Evolutionary conservation across 345 rosid genomes (phyloP).

Genomic region (Eucalyptus pauciflora): DNA sequence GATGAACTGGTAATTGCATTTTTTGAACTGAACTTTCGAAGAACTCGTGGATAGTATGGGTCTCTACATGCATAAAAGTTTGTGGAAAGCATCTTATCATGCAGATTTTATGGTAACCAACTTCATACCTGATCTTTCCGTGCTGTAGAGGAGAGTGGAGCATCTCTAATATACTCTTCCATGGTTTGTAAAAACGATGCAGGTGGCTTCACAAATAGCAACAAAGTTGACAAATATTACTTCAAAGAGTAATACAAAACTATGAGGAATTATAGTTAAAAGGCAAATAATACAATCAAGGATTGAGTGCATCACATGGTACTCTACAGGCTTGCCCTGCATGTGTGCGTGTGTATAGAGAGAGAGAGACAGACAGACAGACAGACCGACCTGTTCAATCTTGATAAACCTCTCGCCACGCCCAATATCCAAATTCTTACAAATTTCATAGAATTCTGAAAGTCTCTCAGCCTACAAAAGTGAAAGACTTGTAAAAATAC

Average conservation of each 20-base stretch:
- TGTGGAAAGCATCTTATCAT: not conserved
- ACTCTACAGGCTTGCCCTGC: not conserved
- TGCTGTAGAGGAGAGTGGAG: conserved; percentile 45
- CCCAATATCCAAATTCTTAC: conserved; percentile 77
- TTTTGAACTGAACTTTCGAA: not conserved
- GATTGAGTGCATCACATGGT: not conserved
- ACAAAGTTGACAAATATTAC: not conserved
- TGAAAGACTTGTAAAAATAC: not conserved
- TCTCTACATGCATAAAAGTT: not conserved
- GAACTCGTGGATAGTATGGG: not conserved
- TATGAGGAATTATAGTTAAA: not conserved
- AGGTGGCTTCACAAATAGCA: conserved; percentile 54
- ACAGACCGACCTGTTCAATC: conserved; percentile 79
- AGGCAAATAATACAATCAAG: not conserved
- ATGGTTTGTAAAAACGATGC: conserved; percentile 91
- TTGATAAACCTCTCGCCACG: conserved; percentile 72
- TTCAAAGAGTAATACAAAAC: not conserved
- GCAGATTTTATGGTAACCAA: not conserved
- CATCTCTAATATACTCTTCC: conserved; percentile 95
- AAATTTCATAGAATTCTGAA: conserved; percentile 90
- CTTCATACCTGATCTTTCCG: conserved; percentile 68
- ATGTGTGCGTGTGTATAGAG: not conserved
- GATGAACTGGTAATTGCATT: not conserved
- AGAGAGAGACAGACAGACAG: not conserved
- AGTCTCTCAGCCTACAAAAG: conserved; percentile 73